Conservation (phyloP, 768 basidiomycete genomes). For the Tephrocybe sp. region DNA sequence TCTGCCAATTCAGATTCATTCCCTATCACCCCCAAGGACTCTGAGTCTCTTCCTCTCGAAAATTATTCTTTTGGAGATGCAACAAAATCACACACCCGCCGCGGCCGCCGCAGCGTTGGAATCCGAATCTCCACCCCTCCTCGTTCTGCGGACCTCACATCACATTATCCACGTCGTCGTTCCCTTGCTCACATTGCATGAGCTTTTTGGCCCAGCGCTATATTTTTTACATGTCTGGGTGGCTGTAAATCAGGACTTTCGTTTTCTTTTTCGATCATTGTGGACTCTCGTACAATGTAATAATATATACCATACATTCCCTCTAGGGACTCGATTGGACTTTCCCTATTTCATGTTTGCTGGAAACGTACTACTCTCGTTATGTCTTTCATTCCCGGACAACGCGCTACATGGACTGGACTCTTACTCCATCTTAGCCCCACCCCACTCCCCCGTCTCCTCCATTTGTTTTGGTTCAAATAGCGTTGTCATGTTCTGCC, state of each 20-base stretch:
- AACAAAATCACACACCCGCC: slow-evolving; percentile 29
- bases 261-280: slow-evolving; percentile 10
- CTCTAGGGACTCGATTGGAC: too few species aligned
- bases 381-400: not conserved
- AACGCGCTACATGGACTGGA: slow-evolving; percentile 3
- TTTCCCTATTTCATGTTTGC: slow-evolving; percentile 1
- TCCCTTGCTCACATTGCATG: slow-evolving; percentile 27
- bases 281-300: slow-evolving; percentile 17
- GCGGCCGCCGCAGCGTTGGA: slow-evolving; percentile 37
- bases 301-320: slow-evolving; percentile 6
- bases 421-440: not conserved
- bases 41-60: slow-evolving; percentile 23
- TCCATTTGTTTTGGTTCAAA: slow-evolving; percentile 4
- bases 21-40: slow-evolving; percentile 38
- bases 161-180: slow-evolving; percentile 28
- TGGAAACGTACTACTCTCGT: slow-evolving; percentile 2
- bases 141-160: slow-evolving; percentile 28
- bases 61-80: slow-evolving; percentile 23
- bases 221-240: slow-evolving; percentile 1
- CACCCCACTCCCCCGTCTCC: not conserved
- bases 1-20: slow-evolving; percentile 43
- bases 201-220: not conserved
- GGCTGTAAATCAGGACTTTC: slow-evolving; percentile 13
- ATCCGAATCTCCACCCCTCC: slow-evolving; percentile 45
- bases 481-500: not conserved